Base-by-base conservation (phyloP, 2,329 filamentous ascomycete species). In the Fusarium oxysporum region DNA sequence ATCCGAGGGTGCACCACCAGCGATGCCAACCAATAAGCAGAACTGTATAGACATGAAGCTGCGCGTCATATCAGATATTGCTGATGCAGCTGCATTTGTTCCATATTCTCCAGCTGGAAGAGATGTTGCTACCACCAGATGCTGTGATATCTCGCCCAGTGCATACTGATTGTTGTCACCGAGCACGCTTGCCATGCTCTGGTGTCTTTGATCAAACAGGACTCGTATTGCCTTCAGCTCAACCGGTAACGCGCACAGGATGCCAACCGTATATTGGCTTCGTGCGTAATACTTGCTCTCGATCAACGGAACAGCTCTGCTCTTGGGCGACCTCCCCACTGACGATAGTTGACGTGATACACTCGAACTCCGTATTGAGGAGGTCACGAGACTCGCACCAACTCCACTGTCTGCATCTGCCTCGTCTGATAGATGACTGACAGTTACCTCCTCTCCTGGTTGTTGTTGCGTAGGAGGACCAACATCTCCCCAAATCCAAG, bases 221-320 rank as follows among this genome's bases (percentile, higher is more conserved):
- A 30, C 47, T 1, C 48, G 11, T 3, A 61, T 8, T 5, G 58
- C 47, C 3, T 55, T 53, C 1, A 55, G 58, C 0, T 61, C 58
- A 7, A 43, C 32, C 1, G 58, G 16, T 0, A 61, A 40, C 0
- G 48, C 38, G 2, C 58, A 55, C 8, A 61, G 19, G 0, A 61
- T 44, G 0, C 47, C 58, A 4, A 61, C 37, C 0, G 47, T 37
- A 6, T 61, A 61, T 2, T 41, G 6, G 14, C 3, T 30, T 4
- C 10, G 13, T 5, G 33, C 0, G 17, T 6, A 38, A 0, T 5
- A 17, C 2, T 8, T 0, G 14, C 6, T 14, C 8, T 8, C 30
- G 14, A 1, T 32, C 6, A 2, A 1, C 1, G 30, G 21, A 3
- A 7, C 4, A 11, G 47, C 11, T 3, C 14, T 17, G 28, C 6